phyloP scores from a whole-genome alignment of 23 red algal species.

The Chondrus crispus region DNA sequence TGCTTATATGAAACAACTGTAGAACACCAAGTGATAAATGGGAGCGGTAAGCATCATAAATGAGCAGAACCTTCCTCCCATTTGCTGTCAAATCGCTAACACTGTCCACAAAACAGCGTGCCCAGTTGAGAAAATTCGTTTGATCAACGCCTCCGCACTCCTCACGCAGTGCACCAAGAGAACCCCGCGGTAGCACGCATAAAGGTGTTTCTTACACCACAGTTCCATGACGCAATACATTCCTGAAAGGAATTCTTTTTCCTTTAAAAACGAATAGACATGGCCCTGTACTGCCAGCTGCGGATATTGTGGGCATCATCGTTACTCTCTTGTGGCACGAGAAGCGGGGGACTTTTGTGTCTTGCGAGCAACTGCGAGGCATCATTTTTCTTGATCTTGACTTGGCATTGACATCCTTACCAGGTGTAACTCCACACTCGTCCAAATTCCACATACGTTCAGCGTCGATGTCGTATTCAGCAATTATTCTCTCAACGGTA shows the following conservation, averaged over 20 bases:
- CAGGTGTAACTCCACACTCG: not conserved
- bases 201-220: not conserved
- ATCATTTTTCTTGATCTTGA: not conserved
- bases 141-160: not conserved
- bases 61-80: conserved; percentile 22
- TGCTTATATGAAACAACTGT: not conserved
- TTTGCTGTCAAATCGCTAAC: not conserved
- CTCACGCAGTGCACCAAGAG: not conserved
- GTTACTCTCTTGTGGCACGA: conserved; percentile 18
- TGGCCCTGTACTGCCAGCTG: not conserved
- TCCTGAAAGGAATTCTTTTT: not conserved
- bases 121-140: not conserved
- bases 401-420: not conserved
- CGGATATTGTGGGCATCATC: not conserved
- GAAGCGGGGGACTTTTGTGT: not conserved
- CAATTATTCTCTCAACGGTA: not conserved
- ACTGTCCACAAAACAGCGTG: not conserved
- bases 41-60: conserved; percentile 17
- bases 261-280: conserved; percentile 23
- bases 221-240: not conserved
- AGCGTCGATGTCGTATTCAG: not conserved
- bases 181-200: not conserved
- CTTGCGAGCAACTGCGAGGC: not conserved
- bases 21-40: conserved; percentile 47
- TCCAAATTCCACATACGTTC: not conserved